phyloP scores from a whole-genome alignment of 352 stramenopile genomes.

The Chrysophaeum taylorii region DNA sequence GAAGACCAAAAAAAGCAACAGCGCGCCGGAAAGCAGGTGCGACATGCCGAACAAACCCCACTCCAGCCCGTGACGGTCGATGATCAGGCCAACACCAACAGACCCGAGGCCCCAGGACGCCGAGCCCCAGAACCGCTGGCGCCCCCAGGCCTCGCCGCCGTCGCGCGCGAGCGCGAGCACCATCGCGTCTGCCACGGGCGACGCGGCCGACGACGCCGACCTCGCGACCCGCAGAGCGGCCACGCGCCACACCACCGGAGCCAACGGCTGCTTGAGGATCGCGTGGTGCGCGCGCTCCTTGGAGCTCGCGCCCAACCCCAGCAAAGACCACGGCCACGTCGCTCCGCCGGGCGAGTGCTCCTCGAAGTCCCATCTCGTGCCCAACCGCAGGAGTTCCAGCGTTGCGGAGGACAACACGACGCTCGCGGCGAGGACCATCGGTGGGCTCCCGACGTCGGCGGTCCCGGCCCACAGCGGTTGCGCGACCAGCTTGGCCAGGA shows the following conservation, averaged over 20 bases:
- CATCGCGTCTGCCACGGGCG: conserved; percentile 9
- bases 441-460: background rate
- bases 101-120: conserved; percentile 10
- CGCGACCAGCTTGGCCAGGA: conserved; percentile 2
- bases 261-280: background rate
- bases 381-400: background rate
- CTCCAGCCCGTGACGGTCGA: conserved; percentile 1
- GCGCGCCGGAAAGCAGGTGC: background rate
- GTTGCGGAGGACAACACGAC: background rate
- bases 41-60: background rate
- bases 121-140: conserved; percentile 7
- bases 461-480: background rate
- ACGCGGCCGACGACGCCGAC: background rate
- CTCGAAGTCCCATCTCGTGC: background rate
- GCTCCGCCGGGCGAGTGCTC: background rate
- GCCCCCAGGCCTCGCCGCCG: conserved; percentile 9
- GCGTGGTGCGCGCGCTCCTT: background rate
- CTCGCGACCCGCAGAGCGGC: background rate
- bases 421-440: background rate
- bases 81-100: background rate
- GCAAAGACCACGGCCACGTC: too few species aligned
- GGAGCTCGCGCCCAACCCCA: background rate
- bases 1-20: background rate
- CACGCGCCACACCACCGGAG: background rate
- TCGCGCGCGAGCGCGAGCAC: background rate